Percentiles rank a stretch among this genome's conserved stretches.
phyloP scores from a whole-genome alignment of 495 filamentous ascomycete species.

The Stereocaulon alpinum region DNA sequence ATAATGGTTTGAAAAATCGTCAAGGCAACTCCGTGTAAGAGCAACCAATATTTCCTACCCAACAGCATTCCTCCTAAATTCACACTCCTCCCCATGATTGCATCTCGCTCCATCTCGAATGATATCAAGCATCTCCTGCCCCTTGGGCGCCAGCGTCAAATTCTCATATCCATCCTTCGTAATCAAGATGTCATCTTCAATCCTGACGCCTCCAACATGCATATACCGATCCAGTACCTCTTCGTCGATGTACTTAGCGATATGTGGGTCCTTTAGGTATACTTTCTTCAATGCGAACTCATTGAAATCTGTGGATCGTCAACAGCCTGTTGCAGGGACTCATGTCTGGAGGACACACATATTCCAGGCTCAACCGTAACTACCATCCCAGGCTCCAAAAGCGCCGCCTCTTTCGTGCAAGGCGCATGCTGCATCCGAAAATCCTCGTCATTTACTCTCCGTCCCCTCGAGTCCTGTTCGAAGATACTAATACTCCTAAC shows the following conservation, averaged over 20 bases:
- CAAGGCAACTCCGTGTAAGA: too few relatives aligned
- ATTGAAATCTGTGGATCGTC: slow-evolving; percentile 51
- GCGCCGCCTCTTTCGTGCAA: slow-evolving; percentile 5
- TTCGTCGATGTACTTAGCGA: slow-evolving; percentile 56
- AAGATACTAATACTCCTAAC: slow-evolving; percentile 67
- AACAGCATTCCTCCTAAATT: neutral
- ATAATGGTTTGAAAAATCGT: too few relatives aligned
- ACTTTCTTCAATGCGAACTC: slow-evolving; percentile 31
- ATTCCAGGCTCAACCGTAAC: slow-evolving; percentile 83
- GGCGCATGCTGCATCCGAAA: neutral
- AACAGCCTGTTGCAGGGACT: neutral
- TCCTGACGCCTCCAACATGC: slow-evolving; percentile 73
- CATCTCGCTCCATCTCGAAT: slow-evolving; percentile 15
- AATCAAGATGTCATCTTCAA: slow-evolving; percentile 85
- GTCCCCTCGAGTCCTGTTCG: neutral
- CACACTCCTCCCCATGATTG: neutral
- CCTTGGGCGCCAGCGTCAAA: slow-evolving; percentile 73
- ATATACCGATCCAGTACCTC: slow-evolving; percentile 62
- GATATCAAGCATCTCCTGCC: slow-evolving; percentile 54
- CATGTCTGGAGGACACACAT: slow-evolving; percentile 23
- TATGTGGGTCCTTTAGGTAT: neutral
- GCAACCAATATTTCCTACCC: neutral
- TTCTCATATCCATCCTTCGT: slow-evolving; percentile 70
- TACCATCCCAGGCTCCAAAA: slow-evolving; percentile 44
- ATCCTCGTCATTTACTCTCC: neutral